Conservation (phyloP, 2,329 filamentous ascomycete genomes). For the Botrytis porri region DNA sequence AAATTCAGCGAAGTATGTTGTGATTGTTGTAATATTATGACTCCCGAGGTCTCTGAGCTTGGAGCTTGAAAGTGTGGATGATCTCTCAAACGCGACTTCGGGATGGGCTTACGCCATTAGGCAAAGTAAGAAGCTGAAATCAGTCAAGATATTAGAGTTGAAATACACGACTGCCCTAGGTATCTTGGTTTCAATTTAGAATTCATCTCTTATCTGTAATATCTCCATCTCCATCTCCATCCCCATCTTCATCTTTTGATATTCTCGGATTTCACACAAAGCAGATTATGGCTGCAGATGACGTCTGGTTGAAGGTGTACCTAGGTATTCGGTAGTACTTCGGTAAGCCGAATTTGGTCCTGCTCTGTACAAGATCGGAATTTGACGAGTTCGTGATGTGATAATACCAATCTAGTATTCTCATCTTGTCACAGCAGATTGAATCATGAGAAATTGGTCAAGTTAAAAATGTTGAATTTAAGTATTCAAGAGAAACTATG, state of each 20-base stretch:
- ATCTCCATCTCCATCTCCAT: neutral
- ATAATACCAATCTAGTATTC: neutral
- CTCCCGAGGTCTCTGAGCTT: neutral
- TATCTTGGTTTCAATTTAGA: neutral
- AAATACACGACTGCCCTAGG: neutral
- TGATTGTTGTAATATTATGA: neutral
- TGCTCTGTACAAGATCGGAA: neutral
- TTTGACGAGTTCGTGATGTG: neutral
- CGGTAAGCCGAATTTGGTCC: neutral
- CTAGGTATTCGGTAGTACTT: neutral
- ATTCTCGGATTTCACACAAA: neutral
- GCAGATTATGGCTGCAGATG: neutral
- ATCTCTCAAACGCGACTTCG: constrained; percentile 5
- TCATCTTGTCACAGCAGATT: neutral
- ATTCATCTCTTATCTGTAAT: neutral
- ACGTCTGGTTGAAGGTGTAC: neutral
- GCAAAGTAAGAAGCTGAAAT: neutral
- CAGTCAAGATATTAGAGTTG: neutral
- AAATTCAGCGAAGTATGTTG: neutral
- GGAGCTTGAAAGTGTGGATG: constrained; percentile 8
- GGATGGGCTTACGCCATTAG: constrained; percentile 14
- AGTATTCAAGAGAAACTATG: neutral
- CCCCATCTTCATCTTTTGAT: neutral
- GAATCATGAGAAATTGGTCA: neutral
- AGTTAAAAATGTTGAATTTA: neutral